Evolutionary conservation across 2,329 filamentous ascomycete genomes (phyloP).

Genomic region (Calonectria pauciramosa): DNA sequence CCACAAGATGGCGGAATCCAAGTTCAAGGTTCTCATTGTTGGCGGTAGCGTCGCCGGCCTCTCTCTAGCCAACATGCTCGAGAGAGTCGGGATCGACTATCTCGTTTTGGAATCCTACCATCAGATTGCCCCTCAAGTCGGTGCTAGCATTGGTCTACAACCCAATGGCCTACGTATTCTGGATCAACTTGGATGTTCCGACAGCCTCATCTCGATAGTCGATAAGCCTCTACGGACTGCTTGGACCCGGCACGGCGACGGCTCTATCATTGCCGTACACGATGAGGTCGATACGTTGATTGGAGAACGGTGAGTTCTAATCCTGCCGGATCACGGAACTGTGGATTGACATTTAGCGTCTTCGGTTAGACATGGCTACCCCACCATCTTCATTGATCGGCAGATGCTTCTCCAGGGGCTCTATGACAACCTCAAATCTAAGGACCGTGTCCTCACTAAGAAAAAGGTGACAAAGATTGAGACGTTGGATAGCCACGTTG

Average conservation of each 20-base stretch:
- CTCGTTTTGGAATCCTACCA: background rate
- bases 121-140: background rate
- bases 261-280: background rate
- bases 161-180: background rate
- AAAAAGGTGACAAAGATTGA: background rate
- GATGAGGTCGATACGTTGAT: background rate
- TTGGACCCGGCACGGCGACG: background rate
- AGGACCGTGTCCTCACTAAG: background rate
- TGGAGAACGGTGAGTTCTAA: background rate
- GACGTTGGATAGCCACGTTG: background rate
- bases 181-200: background rate
- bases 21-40: conserved; percentile 5
- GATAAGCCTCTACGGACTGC: background rate
- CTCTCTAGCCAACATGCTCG: background rate
- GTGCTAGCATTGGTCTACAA: background rate
- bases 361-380: background rate
- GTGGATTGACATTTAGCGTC: background rate
- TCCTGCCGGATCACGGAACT: background rate
- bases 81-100: background rate
- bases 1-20: background rate
- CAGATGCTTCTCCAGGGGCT: background rate
- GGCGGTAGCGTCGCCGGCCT: background rate
- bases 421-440: background rate
- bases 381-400: background rate
- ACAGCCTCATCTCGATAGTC: background rate